Base-by-base conservation (phyloP, 345 rosid genomes). In the Pugionium cornutum region DNA sequence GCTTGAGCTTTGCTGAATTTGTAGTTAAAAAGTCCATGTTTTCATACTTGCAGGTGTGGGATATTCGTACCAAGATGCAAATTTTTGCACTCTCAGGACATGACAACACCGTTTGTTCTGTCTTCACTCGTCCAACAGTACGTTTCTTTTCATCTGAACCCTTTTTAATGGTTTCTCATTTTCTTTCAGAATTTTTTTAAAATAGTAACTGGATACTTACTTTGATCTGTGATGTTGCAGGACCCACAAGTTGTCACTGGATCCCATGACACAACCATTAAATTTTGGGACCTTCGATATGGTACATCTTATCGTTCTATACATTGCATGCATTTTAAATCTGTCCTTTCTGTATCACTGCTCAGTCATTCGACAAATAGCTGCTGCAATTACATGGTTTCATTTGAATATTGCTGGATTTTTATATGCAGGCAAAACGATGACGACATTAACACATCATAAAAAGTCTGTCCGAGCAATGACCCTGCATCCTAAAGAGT, bases 201-300 rank as follows among this genome's bases (percentile, higher is more conserved):
- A 1, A 7, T 39, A 5, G 58, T 56, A 59, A 46, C 30, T 58
- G 50, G 47, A 7, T 18, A 27, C 35, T 52, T 29, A 69, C 36
- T 48, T 32, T 75, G 70, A 40, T 65, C 51, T 68, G 25, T 44
- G 51, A 29, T 73, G 48, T 76, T 69, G 51, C 81, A 95, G 97
- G 97, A 95, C 79, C 99, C 99, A 27, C 95, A 91, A 84, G 99
- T 95, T 58, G 96, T 95, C 55, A 91, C 99, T 10, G 99, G 99
- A 68, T 89, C 99, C 25, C 97, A 95, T 75, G 99, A 95, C 72
- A 49, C 91, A 4, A 95, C 99, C 66, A 87, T 95, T 48, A 95
- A 91, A 81, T 95, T 89, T 75, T 89, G 96, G 99, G 99, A 91
- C 69, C 97, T 91, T 42, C 81, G 99, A 85, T 80, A 87, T 69